Conservation (phyloP, 1,284 basidiomycete species). For the Austroboletus novae-zelandiae region DNA sequence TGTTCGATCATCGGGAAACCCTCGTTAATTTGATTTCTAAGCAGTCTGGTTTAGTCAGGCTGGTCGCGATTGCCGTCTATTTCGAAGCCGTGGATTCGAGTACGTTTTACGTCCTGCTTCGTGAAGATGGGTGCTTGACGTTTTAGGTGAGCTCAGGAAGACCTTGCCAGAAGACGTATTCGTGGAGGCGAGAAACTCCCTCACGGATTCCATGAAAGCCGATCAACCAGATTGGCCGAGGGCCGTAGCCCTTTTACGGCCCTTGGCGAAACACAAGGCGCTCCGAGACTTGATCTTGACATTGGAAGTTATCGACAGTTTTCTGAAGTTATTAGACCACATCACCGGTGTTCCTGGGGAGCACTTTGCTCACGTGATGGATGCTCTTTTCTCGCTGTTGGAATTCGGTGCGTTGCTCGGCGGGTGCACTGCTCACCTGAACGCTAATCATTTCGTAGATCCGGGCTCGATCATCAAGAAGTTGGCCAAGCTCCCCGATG, state of each 20-base stretch:
- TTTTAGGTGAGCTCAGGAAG: constrained; percentile 1
- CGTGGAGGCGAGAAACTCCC: constrained; percentile 9
- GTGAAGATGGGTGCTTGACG: neutral
- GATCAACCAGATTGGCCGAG: constrained; percentile 16
- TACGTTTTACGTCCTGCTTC: neutral
- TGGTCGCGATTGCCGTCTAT: constrained; percentile 11
- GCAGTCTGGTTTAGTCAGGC: constrained; percentile 10
- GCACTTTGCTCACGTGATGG: constrained; percentile 16
- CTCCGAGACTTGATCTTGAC: constrained; percentile 6
- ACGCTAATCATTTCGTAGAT: constrained; percentile 3
- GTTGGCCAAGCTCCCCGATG: neutral
- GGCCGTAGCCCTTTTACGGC: constrained; percentile 14
- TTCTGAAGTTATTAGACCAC: constrained; percentile 9
- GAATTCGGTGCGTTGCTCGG: constrained; percentile 5
- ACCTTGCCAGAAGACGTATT: constrained; percentile 9
- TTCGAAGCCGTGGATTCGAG: constrained; percentile 9
- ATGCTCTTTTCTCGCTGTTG: constrained; percentile 12
- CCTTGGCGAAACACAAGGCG: constrained; percentile 9
- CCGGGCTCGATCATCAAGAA: constrained; percentile 7
- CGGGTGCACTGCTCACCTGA: neutral
- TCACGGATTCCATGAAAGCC: constrained; percentile 4
- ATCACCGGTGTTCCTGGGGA: constrained; percentile 6
- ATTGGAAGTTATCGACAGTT: constrained; percentile 8
- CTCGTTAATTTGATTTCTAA: constrained; percentile 10
- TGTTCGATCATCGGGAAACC: constrained; percentile 4